Base-by-base conservation (phyloP, 1,284 basidiomycete genomes). In the Sparassis latifolia region DNA sequence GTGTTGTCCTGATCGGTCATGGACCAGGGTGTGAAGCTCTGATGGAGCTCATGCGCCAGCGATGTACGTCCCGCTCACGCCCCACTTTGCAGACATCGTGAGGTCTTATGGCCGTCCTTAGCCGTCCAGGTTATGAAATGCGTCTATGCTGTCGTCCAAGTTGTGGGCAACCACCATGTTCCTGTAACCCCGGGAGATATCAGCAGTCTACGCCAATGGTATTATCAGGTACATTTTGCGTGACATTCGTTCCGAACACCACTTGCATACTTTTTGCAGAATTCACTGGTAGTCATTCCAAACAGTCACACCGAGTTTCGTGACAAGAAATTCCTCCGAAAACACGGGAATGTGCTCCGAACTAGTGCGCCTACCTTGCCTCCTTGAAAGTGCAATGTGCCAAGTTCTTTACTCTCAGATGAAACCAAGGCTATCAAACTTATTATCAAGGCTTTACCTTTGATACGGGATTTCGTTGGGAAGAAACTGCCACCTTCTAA, bases 1-100 rank as follows among this genome's bases (percentile, higher is more conserved):
- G 82, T 32, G 76, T 98, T 12, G 72, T 97, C 28, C 63, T 99
- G 5, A 80, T 99, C 42, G 93, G 93, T 1, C 90, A 95, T 60
- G 93, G 93, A 3, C 78, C 82, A 0, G 95, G 90, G 0, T 91
- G 88, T 59, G 74, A 80, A 31, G 78, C 84, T 1, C 59, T 97
- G 48, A 82, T 90, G 69, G 77, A 85, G 33, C 74, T 97, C 35
- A 71, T 97, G 33, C 78, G 82, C 40, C 63, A 76, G 30, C 75
- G 92, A 65, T 71, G 92, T 90, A 60, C 47, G 79, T 65, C 49
- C 30, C 30, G 20, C 20, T 20, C 20, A 20, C 20, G 20, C 20
- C 20, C 20, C 20, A 20, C 20, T 20, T 20, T 20, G 20, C 20
- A 20, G 20, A 20, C 20, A 20, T 20, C 20, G 20, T 20, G 20